phyloP scores from a whole-genome alignment of 768 basidiomycete species.

The Neoboletus brunneissimus region DNA sequence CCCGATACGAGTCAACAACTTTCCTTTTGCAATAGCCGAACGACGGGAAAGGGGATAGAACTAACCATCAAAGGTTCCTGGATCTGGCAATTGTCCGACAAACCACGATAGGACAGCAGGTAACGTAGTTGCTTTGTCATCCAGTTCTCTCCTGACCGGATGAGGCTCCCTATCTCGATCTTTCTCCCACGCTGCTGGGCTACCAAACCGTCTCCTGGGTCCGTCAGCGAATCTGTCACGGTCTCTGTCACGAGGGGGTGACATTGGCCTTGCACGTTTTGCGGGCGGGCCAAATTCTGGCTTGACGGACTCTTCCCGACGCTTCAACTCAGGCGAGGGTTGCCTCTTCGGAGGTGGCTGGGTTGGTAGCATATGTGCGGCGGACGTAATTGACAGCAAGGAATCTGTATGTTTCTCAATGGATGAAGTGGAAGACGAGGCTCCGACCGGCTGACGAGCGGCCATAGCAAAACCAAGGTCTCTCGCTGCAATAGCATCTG shows the following conservation, averaged over 20 bases:
- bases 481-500: constrained; percentile 83
- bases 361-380: constrained; percentile 23
- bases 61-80: constrained; percentile 81
- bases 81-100: constrained; percentile 71
- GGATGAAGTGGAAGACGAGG: constrained; percentile 18
- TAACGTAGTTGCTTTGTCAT: constrained; percentile 50
- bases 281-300: constrained; percentile 39
- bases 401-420: constrained; percentile 39
- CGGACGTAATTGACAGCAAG: constrained; percentile 31
- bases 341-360: constrained; percentile 30
- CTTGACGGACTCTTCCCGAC: constrained; percentile 42
- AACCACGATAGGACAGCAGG: constrained; percentile 77
- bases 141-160: constrained; percentile 36
- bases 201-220: constrained; percentile 40
- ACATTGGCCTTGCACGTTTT: constrained; percentile 45
- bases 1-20: constrained; percentile 7
- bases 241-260: constrained; percentile 51
- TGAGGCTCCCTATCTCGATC: constrained; percentile 44
- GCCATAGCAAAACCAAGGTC: constrained; percentile 81
- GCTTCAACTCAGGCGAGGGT: constrained; percentile 36
- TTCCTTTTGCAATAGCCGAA: constrained; percentile 14
- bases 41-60: constrained; percentile 10
- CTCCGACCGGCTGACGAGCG: constrained; percentile 24
- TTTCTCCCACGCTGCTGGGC: constrained; percentile 41
- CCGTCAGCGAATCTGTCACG: constrained; percentile 41